These are phyloP conservation scores for Mortierella hygrophila DNA, from an alignment of 192 early-diverging fungal species.

Conservation along the genomic window DNA sequence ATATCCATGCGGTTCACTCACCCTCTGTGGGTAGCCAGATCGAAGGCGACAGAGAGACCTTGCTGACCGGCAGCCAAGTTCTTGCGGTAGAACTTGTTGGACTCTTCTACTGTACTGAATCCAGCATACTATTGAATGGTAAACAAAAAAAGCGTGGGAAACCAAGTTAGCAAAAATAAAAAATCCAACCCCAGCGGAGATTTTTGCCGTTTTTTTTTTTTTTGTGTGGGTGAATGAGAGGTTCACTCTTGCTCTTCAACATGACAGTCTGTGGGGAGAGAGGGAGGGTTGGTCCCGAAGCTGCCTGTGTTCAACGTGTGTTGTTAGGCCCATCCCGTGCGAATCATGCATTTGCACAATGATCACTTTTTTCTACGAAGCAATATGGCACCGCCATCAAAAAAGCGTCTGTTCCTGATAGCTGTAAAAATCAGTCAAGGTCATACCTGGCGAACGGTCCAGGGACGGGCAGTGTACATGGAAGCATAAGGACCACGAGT, in stretches of 20 bases:
- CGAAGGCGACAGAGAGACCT: constrained; percentile 89
- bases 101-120: constrained; percentile 94
- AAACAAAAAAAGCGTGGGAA: constrained; percentile 11
- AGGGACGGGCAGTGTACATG: constrained; percentile 87
- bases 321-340: background rate
- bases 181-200: constrained; percentile 5
- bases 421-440: background rate
- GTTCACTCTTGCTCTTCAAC: background rate
- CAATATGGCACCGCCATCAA: too few relatives aligned
- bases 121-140: constrained; percentile 78
- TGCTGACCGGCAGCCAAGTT: constrained; percentile 92
- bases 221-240: background rate
- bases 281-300: background rate
- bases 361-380: background rate
- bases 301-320: background rate
- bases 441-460: constrained; percentile 86
- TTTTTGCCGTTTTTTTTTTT: background rate
- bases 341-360: background rate
- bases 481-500: constrained; percentile 89
- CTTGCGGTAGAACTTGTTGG: constrained; percentile 89
- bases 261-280: background rate
- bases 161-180: background rate
- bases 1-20: constrained; percentile 20
- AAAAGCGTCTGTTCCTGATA: background rate
- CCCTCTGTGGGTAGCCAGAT: constrained; percentile 92